phyloP scores from a whole-genome alignment of 139 green algal genomes.

The Zygnema cylindricum region DNA sequence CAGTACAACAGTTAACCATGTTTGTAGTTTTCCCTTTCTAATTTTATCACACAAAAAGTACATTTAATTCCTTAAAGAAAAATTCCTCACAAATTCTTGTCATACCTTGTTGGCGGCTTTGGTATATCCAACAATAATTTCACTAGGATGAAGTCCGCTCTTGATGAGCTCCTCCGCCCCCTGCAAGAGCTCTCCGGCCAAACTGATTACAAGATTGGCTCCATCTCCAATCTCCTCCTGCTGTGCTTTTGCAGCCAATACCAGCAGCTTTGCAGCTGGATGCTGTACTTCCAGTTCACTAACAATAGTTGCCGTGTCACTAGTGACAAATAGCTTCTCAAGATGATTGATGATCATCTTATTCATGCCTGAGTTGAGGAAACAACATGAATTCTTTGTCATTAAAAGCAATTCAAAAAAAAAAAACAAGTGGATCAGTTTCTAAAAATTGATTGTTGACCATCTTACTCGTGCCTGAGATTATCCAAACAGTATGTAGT shows the following conservation, averaged over 20 bases:
- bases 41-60: no score
- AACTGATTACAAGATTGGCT: conserved; percentile 94
- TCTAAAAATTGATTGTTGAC: background rate
- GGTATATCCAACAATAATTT: conserved; percentile 94
- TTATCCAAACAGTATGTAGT: conserved; percentile 65
- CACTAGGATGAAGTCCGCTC: conserved; percentile 89
- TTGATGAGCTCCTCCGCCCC: conserved; percentile 88
- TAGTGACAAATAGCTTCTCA: conserved; percentile 98
- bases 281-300: conserved; percentile 96
- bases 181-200: conserved; percentile 92
- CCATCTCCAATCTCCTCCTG: conserved; percentile 95
- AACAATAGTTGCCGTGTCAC: conserved; percentile 93
- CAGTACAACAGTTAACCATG: no score
- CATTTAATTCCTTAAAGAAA: no score
- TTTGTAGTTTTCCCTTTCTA: no score
- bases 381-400: no score
- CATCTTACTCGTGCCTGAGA: background rate
- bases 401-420: background rate
- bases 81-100: no score
- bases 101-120: conserved; percentile 74
- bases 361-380: conserved; percentile 99
- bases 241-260: conserved; percentile 90
- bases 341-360: conserved; percentile 99
- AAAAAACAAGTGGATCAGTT: conserved; percentile 8
- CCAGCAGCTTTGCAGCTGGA: conserved; percentile 93